phyloP scores from a whole-genome alignment of 208 protist species.

The Wallacemonas sp. region DNA sequence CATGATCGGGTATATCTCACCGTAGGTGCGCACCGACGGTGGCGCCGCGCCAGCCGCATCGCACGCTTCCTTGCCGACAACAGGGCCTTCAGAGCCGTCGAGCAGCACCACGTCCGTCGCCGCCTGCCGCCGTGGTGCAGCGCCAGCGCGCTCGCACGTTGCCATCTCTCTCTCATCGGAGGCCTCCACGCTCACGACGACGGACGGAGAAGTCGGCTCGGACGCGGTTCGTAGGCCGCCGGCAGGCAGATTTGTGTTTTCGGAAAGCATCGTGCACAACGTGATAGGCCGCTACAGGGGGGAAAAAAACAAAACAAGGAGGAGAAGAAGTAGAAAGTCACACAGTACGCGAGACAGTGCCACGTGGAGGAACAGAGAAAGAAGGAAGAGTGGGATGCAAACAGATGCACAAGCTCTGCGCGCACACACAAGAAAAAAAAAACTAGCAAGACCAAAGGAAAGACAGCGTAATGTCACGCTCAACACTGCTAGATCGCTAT shows the following conservation, averaged over 20 bases:
- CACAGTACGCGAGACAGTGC: background rate
- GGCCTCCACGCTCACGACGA: background rate
- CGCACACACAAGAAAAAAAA: no score
- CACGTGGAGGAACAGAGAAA: background rate
- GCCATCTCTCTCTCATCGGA: background rate
- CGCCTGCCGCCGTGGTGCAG: constrained; percentile 12
- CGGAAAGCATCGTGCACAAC: background rate
- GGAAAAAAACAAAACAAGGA: background rate
- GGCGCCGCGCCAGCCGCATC: background rate
- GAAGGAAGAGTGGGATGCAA: background rate
- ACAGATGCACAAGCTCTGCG: no score
- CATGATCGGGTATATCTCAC: constrained; percentile 61
- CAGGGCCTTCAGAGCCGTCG: constrained; percentile 9
- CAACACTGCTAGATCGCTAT: background rate
- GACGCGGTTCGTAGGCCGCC: background rate
- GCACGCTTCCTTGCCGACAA: constrained; percentile 12
- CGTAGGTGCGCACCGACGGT: constrained; percentile 28
- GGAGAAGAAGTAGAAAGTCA: background rate
- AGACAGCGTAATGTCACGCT: no score
- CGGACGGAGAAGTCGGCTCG: background rate
- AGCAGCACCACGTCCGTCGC: constrained; percentile 34
- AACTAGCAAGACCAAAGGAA: no score
- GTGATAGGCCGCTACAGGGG: background rate
- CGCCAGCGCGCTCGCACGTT: background rate
- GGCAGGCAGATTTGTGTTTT: background rate